Percentiles rank a stretch among this genome's conserved stretches.
These are phyloP conservation scores for Pharus latifolius DNA, from an alignment of 176 grass and related monocot genomes.

Conservation along the genomic window DNA sequence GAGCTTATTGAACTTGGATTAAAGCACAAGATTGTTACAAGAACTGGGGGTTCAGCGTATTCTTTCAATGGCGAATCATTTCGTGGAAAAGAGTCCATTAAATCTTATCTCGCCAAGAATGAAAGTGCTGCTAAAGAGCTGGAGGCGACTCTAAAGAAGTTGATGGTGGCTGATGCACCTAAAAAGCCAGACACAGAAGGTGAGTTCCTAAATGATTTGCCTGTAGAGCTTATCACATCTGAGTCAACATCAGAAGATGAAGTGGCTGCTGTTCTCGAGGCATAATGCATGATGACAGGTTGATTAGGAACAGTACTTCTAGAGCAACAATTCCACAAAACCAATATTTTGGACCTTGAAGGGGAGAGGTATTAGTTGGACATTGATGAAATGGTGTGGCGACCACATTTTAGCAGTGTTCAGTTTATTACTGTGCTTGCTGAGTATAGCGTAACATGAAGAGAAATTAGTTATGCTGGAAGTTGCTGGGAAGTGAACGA, in stretches of 20 bases:
- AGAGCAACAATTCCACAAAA: neutral
- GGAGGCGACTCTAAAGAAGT: constrained; percentile 31
- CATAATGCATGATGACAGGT: constrained; percentile 10
- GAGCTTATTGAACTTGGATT: constrained; percentile 65
- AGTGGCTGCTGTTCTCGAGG: constrained; percentile 8
- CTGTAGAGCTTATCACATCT: constrained; percentile 16
- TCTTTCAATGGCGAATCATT: constrained; percentile 34
- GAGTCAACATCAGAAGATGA: constrained; percentile 41
- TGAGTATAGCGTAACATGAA: neutral
- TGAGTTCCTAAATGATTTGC: neutral
- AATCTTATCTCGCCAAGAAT: constrained; percentile 52
- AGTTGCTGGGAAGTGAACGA: neutral
- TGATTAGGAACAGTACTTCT: neutral
- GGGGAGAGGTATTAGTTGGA: neutral
- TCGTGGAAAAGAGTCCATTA: constrained; percentile 57
- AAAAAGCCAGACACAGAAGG: constrained; percentile 31
- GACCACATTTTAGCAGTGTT: neutral
- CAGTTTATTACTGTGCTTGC: neutral
- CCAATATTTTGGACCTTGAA: constrained; percentile 8
- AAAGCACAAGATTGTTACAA: constrained; percentile 64
- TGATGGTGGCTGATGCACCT: constrained; percentile 30
- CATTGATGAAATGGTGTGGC: neutral
- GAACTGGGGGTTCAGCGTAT: constrained; percentile 27
- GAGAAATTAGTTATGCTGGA: neutral
- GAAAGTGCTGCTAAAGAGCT: constrained; percentile 45